Evolutionary conservation across 2,329 filamentous ascomycete species (phyloP), one percentile per base, ranked within the genome.

Genomic region (Fusarium caatingaense): DNA sequence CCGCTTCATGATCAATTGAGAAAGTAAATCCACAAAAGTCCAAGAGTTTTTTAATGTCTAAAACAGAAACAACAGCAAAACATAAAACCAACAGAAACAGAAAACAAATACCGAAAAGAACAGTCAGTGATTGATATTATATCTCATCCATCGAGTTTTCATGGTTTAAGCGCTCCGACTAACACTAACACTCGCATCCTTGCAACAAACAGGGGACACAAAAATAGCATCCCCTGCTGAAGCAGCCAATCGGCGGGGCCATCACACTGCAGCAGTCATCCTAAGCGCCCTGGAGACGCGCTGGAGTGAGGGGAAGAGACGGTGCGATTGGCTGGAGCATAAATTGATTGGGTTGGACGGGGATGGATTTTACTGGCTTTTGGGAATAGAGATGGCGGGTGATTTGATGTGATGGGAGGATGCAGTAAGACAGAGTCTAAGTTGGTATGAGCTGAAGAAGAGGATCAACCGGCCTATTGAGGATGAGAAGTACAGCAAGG

Each of bases 221-320:
- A 71, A 73, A 73, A 73, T 73, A 73, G 71, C 48, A 61, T 48
- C 66, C 20, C 27, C 16, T n/a, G 20, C 0, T 8, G 18, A 13
- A 41, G 42, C 54, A 68, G 34, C 77, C 77, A 79, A 79, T 79
- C 60, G 74, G 50, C 30, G 61, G 41, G 32, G 53, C 58, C 62
- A 76, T 79, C 77, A 79, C 77, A 73, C 73, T 78, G 77, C 77
- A 77, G 62, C 48, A 64, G 32, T 25, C 48, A 28, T 53, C 27
- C 20, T 72, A 75, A 73, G 70, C 73, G 73, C 73, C 47, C 30
- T 45, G 30, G 54, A 71, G 54, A 59, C 71, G 71, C 71, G 71
- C 62, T 63, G 34, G 34, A 60, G 41, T 64, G 71, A 60, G 60
- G 66, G 69, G 67, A 56, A 46, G 25, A n/a, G 11, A 30, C 6